Percentiles rank a stretch among this genome's conserved stretches.
These are phyloP conservation scores for Halteria grandinella DNA, from an alignment of 73 alveolate genomes.

Conservation along the genomic window DNA sequence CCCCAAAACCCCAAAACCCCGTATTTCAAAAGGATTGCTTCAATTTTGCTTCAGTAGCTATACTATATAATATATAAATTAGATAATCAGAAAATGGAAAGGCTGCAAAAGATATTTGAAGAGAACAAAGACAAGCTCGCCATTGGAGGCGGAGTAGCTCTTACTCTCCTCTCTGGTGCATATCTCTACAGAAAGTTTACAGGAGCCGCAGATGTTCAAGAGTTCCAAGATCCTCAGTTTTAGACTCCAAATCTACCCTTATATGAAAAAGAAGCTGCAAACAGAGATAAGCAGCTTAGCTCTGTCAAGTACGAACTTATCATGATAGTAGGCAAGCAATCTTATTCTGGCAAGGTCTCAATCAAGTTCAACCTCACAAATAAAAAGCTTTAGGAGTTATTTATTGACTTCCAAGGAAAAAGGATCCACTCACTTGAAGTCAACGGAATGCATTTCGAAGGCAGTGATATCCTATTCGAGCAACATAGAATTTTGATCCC, in stretches of 20 bases:
- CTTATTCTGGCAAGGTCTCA: too few relatives aligned
- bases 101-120: too few relatives aligned
- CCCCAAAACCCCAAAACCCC: too few relatives aligned
- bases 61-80: too few relatives aligned
- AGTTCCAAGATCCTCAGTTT: neutral
- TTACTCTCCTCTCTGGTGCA: too few relatives aligned
- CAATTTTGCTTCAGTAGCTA: too few relatives aligned
- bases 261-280: constrained; percentile 60
- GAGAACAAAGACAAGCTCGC: too few relatives aligned
- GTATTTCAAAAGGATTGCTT: too few relatives aligned
- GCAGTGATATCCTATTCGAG: neutral
- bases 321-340: constrained; percentile 10
- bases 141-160: too few relatives aligned
- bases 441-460: neutral
- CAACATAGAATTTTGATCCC: constrained; percentile 46
- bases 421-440: neutral
- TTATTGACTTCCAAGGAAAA: neutral
- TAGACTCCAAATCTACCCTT: constrained; percentile 29
- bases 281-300: constrained; percentile 52
- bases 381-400: neutral
- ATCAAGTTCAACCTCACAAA: neutral
- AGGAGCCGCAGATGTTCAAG: too few relatives aligned
- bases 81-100: too few relatives aligned
- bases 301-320: constrained; percentile 64
- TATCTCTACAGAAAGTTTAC: too few relatives aligned